Conservation (phyloP, 2,329 filamentous ascomycete genomes). For the Xylariaceae sp. region DNA sequence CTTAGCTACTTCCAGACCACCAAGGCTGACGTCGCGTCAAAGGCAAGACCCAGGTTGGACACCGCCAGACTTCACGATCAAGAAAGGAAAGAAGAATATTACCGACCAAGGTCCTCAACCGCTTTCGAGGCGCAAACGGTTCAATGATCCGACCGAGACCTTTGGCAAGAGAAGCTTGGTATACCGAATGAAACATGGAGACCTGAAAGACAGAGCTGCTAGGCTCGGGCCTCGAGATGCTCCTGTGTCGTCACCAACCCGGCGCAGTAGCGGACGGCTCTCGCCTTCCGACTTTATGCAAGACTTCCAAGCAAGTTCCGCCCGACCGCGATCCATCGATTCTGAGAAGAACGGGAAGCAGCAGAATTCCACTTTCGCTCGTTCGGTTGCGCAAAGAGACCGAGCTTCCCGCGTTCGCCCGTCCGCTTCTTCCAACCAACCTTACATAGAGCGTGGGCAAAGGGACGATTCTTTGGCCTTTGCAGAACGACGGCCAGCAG, state of each 20-base stretch:
- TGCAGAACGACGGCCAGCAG: neutral
- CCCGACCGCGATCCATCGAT: neutral
- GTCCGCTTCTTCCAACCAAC: neutral
- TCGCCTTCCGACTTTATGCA: neutral
- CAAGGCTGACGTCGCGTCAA: constrained; percentile 15
- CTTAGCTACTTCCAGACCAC: constrained; percentile 16
- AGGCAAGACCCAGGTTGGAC: constrained; percentile 12
- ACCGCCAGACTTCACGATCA: constrained; percentile 30
- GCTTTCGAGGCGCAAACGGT: constrained; percentile 46
- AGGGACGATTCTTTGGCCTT: neutral
- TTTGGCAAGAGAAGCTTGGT: constrained; percentile 56
- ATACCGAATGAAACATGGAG: constrained; percentile 47
- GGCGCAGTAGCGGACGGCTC: neutral
- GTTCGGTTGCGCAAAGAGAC: no score
- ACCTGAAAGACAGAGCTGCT: constrained; percentile 17
- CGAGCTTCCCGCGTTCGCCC: no score
- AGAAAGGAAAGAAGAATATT: constrained; percentile 50
- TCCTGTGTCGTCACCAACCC: neutral
- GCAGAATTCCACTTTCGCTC: no score
- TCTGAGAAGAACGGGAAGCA: neutral
- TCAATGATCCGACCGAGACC: constrained; percentile 42
- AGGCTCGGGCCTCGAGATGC: neutral
- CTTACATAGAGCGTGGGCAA: neutral
- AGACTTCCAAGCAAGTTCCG: constrained; percentile 5
- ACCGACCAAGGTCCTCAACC: constrained; percentile 36